Evolutionary conservation across 148 eudicot species (phyloP), one percentile per base, ranked within the genome.

Genomic region (Polygonum maritimum): DNA sequence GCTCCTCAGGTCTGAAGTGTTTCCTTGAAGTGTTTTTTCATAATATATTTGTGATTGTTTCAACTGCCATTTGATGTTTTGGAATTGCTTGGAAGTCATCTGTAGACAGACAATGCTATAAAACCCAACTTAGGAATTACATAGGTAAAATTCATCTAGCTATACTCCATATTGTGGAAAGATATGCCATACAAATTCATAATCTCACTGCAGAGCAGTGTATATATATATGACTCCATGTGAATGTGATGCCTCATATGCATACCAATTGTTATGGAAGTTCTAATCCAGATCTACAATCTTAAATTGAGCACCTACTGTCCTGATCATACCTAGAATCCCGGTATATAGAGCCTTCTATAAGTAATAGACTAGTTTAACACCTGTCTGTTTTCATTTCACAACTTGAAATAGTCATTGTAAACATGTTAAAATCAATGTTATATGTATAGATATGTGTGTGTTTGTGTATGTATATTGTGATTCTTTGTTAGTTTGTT

Each of bases 1-100:
- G 79, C 96, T 75, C 94, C 97, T 77, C 98, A 94, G 98, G 98
- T 94, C 36, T 31, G 38, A 60, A 60, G 69, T 60, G 15, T 60
- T 21, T 60, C 67, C 35, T 60, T 60, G 10, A 60, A 33, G 38
- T 31, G 18, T 31, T 60, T 60, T 60, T 55, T 65, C 31, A 44
- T 8, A n/a, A 36, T 41, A 39, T 45, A 26, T 11, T 48, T 54
- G 38, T 73, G 22, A 19, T 55, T 15, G 39, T 11, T 74, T 51
- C 4, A 71, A 41, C 18, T 45, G 15, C 10, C 15, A 26, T 60
- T 31, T 22, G 36, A 22, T 60, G 10, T 60, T 60, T 60, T 31
- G 65, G 26, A 10, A 10, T 31, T 60, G 39, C 38, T 60, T 36
- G 36, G 38, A 35, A 26, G 69, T 60, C 69, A 60, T 60, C 2